Percentiles rank a stretch among this genome's conserved stretches.
Conservation (phyloP, 2,329 filamentous ascomycete species). For the Aaosphaeria arxii region DNA sequence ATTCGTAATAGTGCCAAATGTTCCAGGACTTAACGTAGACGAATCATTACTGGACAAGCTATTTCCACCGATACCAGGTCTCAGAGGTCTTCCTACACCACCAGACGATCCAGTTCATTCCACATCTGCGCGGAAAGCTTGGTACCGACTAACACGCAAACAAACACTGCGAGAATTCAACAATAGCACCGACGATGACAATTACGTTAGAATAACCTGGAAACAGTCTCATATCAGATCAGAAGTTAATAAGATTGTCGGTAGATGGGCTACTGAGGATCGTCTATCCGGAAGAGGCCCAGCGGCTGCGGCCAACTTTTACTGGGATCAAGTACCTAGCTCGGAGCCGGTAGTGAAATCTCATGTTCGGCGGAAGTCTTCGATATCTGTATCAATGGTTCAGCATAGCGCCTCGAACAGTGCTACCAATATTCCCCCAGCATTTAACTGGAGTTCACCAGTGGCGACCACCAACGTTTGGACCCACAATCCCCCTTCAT, state of each 20-base stretch:
- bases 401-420: slow-evolving; percentile 14
- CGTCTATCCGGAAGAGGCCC: slow-evolving; percentile 35
- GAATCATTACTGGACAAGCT: slow-evolving; percentile 20
- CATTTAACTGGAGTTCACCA: too few relatives aligned
- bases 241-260: slow-evolving; percentile 35
- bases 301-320: slow-evolving; percentile 33
- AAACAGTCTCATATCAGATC: slow-evolving; percentile 26
- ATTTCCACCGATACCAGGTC: slow-evolving; percentile 14
- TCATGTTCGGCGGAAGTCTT: slow-evolving; percentile 23
- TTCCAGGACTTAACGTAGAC: slow-evolving; percentile 7
- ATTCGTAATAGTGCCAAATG: too few relatives aligned
- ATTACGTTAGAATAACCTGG: slow-evolving; percentile 39
- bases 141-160: slow-evolving; percentile 38
- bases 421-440: slow-evolving; percentile 7
- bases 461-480: too few relatives aligned
- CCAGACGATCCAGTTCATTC: slow-evolving; percentile 31
- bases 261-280: slow-evolving; percentile 37
- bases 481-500: too few relatives aligned
- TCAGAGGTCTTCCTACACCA: slow-evolving; percentile 10
- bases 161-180: slow-evolving; percentile 39
- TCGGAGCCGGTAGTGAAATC: slow-evolving; percentile 10
- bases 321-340: slow-evolving; percentile 33
- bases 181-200: slow-evolving; percentile 30
- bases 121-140: slow-evolving; percentile 35
- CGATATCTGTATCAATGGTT: slow-evolving; percentile 8